A percentile compares a stretch with the other conserved stretches of the same genome.
phyloP scores from a whole-genome alignment of 257 asterid genomes.

The Solanum tarapatanum region DNA sequence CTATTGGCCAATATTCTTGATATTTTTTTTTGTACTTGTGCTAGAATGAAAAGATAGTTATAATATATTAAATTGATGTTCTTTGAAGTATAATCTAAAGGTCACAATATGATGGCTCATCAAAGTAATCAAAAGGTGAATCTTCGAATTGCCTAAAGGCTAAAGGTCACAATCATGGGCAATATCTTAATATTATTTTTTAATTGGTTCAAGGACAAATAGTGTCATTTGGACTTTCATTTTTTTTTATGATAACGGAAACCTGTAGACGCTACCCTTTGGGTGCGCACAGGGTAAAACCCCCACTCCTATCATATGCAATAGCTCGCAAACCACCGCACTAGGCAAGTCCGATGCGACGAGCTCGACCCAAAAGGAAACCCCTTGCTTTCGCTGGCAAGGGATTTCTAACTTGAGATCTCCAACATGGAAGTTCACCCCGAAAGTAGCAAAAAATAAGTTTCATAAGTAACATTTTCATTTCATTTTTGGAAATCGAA shows the following conservation, averaged over 20 bases:
- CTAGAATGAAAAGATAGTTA: neutral
- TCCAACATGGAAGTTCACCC: too few species aligned
- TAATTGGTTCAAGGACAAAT: neutral
- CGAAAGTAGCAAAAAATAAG: neutral
- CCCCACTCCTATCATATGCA: too few species aligned
- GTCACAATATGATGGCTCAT: neutral
- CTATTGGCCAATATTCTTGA: neutral
- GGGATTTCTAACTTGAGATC: too few species aligned
- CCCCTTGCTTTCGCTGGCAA: too few species aligned
- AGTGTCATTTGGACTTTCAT: neutral
- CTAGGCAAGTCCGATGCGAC: too few species aligned
- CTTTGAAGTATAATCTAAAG: neutral
- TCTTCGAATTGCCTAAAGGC: neutral
- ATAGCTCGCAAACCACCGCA: too few species aligned
- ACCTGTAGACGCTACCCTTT: fast-evolving
- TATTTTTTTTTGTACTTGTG: neutral
- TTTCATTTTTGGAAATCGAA: neutral
- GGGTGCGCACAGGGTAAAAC: too few species aligned
- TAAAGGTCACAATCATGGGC: neutral
- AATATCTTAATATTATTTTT: neutral
- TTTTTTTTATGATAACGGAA: too few species aligned
- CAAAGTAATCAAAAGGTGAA: neutral
- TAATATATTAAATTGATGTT: neutral
- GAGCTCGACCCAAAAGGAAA: too few species aligned
- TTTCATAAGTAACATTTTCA: neutral